Conservation (phyloP, 805 yeast species). For the Starmerella apicola region DNA sequence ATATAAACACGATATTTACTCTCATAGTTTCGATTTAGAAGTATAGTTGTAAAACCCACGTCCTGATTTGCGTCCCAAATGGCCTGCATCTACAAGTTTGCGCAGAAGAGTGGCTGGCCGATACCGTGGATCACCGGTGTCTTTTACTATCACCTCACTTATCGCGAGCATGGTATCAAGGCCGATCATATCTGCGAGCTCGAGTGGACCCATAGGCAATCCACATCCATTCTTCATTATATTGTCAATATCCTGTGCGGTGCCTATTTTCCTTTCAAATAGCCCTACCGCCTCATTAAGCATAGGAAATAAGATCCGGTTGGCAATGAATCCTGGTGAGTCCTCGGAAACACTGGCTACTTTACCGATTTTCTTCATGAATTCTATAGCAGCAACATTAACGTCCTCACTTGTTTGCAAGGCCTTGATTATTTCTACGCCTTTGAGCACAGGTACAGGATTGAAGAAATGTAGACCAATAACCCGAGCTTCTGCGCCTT, state of each 20-base stretch:
- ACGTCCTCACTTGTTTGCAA: constrained; percentile 32
- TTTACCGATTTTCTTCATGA: constrained; percentile 29
- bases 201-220: constrained; percentile 37
- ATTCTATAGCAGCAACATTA: constrained; percentile 24
- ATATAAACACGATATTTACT: too few relatives aligned
- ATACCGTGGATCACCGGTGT: constrained; percentile 33
- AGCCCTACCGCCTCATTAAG: constrained; percentile 34
- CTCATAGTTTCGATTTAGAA: too few relatives aligned
- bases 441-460: constrained; percentile 36
- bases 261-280: constrained; percentile 32
- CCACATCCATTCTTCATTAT: constrained; percentile 37
- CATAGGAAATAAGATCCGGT: constrained; percentile 33
- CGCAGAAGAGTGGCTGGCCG: constrained; percentile 30
- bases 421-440: constrained; percentile 34
- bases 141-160: constrained; percentile 31
- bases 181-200: constrained; percentile 34
- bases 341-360: constrained; percentile 30
- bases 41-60: constrained; percentile 32
- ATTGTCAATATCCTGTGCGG: constrained; percentile 32
- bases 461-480: constrained; percentile 35
- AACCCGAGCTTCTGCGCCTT: constrained; percentile 31
- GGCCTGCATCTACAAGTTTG: constrained; percentile 34
- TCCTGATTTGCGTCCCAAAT: constrained; percentile 32
- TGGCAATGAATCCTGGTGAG: constrained; percentile 35
- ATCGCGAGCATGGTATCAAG: constrained; percentile 34